Percentiles rank a stretch among this genome's conserved stretches.
These are phyloP conservation scores for Viola pubescens DNA, from an alignment of 441 rosid species.

Conservation along the genomic window DNA sequence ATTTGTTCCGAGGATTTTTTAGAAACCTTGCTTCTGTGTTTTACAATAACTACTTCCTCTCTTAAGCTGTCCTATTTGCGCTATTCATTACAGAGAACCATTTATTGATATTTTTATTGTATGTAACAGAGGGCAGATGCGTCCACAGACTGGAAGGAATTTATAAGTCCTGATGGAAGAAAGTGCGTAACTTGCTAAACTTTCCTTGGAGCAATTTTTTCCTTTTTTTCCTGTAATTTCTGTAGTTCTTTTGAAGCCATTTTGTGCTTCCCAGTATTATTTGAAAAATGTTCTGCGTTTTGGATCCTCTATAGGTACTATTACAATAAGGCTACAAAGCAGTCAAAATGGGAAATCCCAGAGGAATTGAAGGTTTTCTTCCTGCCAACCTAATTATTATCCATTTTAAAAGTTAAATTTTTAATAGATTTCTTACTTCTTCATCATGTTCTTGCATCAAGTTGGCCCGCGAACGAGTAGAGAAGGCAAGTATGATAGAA, in stretches of 20 bases:
- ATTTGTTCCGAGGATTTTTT: no score
- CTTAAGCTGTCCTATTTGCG: no score
- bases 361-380: constrained; percentile 78
- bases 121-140: constrained; percentile 78
- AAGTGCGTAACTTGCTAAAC: constrained; percentile 36
- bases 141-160: constrained; percentile 85
- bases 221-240: background rate
- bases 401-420: constrained; percentile 1
- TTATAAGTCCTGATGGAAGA: constrained; percentile 69
- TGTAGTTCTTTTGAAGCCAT: background rate
- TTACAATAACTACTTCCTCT: no score
- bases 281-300: background rate
- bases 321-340: constrained; percentile 83
- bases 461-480: constrained; percentile 90
- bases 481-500: constrained; percentile 36
- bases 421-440: background rate
- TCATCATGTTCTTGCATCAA: constrained; percentile 25
- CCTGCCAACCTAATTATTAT: constrained; percentile 8
- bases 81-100: background rate
- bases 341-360: constrained; percentile 94
- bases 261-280: background rate
- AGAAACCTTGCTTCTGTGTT: no score
- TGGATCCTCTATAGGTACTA: constrained; percentile 54
- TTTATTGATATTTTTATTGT: constrained; percentile 9
- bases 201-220: constrained; percentile 10